These are phyloP conservation scores for Bolboschoenoplectus hybrid DNA, from an alignment of 202 grass and related monocot genomes.

Conservation along the genomic window DNA sequence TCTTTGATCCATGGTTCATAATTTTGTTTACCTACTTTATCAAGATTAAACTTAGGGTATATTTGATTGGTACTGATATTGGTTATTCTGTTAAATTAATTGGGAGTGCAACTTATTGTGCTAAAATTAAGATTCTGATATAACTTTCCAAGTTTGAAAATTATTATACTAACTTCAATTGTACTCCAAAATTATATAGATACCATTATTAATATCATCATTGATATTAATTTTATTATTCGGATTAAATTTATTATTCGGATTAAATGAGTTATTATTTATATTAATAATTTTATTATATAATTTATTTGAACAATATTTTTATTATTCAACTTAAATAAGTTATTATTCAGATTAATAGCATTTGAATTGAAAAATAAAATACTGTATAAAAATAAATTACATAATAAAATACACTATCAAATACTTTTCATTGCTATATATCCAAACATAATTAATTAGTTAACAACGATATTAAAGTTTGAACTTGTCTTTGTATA, in stretches of 20 bases:
- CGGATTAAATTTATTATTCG: no score
- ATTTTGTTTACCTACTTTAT: neutral
- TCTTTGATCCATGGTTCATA: neutral
- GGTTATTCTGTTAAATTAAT: neutral
- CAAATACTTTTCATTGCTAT: neutral
- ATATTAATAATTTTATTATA: no score
- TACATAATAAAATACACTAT: no score
- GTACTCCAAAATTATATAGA: neutral
- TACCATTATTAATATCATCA: no score
- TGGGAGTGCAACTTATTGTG: neutral
- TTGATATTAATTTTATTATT: no score
- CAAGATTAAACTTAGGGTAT: neutral
- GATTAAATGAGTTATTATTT: no score
- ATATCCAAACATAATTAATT: neutral
- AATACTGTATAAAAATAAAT: no score
- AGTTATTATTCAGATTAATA: no score
- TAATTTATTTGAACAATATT: no score
- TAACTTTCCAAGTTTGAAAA: neutral
- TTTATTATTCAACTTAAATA: no score
- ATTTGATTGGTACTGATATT: neutral
- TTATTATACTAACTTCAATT: neutral
- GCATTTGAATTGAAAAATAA: no score
- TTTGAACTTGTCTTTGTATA: neutral
- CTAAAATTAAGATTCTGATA: neutral
- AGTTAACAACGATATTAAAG: neutral